phyloP scores from a whole-genome alignment of 495 filamentous ascomycete genomes.

The Friedmanniomyces simplex region DNA sequence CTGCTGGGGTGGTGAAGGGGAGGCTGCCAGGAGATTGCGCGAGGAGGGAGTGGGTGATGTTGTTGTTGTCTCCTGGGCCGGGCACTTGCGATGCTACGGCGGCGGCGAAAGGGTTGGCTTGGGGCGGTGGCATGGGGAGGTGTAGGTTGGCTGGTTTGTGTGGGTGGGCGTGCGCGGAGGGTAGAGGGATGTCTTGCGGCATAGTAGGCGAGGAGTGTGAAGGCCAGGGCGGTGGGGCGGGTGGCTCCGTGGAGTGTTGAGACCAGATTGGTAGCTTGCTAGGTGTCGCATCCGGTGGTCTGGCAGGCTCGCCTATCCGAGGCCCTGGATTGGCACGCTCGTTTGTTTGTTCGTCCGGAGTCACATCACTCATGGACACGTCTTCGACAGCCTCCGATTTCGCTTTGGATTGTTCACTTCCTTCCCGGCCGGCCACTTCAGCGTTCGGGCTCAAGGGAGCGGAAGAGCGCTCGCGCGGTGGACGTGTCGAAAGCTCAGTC shows the following conservation, averaged over 20 bases:
- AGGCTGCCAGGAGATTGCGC: slow-evolving; percentile 46
- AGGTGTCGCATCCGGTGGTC: background rate
- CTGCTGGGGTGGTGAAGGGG: slow-evolving; percentile 21
- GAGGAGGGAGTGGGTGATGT: slow-evolving; percentile 27
- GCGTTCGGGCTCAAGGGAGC: background rate
- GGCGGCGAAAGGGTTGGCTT: slow-evolving; percentile 13
- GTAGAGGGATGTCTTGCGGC: background rate
- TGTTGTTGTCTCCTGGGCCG: background rate
- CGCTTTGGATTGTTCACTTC: background rate
- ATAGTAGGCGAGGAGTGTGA: background rate
- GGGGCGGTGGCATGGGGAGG: slow-evolving; percentile 15
- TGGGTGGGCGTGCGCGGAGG: background rate
- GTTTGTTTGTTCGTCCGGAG: background rate
- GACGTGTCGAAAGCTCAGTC: background rate
- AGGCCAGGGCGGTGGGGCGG: slow-evolving; percentile 9
- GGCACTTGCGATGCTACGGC: background rate
- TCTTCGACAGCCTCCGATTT: background rate
- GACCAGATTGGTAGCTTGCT: background rate
- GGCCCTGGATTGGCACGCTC: background rate
- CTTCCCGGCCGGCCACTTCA: background rate
- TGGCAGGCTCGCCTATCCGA: background rate
- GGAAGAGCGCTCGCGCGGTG: background rate
- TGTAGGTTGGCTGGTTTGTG: slow-evolving; percentile 13
- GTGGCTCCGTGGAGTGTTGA: background rate
- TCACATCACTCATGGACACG: background rate